Evolutionary conservation across 106 monocot genomes (phyloP).

Genomic region (Platanthera zijinensis): DNA sequence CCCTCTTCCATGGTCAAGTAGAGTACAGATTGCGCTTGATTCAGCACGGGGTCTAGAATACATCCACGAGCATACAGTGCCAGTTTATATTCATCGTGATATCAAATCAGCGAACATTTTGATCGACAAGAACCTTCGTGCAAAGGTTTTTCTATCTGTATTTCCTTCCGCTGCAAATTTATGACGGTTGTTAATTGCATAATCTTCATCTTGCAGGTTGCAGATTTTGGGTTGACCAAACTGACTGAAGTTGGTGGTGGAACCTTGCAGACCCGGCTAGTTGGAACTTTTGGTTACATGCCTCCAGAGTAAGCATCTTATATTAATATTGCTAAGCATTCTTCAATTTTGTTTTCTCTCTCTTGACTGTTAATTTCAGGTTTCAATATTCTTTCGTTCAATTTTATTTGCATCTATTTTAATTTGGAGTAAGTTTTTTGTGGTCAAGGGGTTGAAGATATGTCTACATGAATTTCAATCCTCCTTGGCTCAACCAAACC

Average conservation of each 20-base stretch:
- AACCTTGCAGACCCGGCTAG: constrained; percentile 47
- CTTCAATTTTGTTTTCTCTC: not conserved
- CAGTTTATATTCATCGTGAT: constrained; percentile 89
- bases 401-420: not conserved
- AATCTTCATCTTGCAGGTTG: constrained; percentile 47
- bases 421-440: not conserved
- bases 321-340: not conserved
- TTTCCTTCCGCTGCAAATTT: not conserved
- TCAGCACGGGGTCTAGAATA: constrained; percentile 94
- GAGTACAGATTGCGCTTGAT: constrained; percentile 96
- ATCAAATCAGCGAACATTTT: constrained; percentile 96
- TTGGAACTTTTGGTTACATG: constrained; percentile 98
- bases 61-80: constrained; percentile 91
- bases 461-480: not conserved
- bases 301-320: constrained; percentile 75
- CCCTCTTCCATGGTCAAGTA: constrained; percentile 67
- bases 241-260: constrained; percentile 65
- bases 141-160: constrained; percentile 45
- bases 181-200: not conserved
- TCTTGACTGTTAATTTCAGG: not conserved
- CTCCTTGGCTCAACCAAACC: not conserved
- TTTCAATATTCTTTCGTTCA: not conserved
- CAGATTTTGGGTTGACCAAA: constrained; percentile 97
- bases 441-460: not conserved
- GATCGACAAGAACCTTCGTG: constrained; percentile 73